Base-by-base conservation (phyloP, 2,329 filamentous ascomycete genomes). In the Pestalotiopsis sp. region DNA sequence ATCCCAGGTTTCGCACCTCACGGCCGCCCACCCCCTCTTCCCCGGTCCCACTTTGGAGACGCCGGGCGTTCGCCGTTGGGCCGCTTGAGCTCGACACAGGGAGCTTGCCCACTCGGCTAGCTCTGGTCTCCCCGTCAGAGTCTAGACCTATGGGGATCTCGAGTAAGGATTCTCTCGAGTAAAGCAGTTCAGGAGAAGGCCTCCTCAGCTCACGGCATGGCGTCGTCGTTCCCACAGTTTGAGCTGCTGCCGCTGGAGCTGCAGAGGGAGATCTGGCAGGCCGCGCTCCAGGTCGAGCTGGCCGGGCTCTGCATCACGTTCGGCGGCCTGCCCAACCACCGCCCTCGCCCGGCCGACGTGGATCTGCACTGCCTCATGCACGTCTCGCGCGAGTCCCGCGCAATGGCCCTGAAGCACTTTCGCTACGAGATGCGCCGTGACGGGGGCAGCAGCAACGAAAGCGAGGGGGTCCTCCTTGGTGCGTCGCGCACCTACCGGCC, bases 331-430 rank as follows among this genome's bases (percentile, higher is more conserved):
- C 26, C 58, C 26, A 61, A 61, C 58, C 30, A 35, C 26, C 35
- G n/a, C 24, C 58, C 58, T 3, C 58, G 24, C 26, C 35, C 35
- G 58, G 58, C 58, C n/a, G 58, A 61, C 30, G 58, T 61, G 24
- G 58, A 61, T 20, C 58, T 61, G 17, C 58, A 61, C 58, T 20
- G n/a, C 26, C 26, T 61, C 14, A 61, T 61, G 58, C 58, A 61
- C 30, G 58, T 61, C 13, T 61, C 24, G n/a, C 58, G 35, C 20
- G 58, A 61, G 26, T 38, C 26, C 30, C 58, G 58, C 13, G 24
- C 26, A 30, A 61, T 61, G 58, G 58, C 58, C 14, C 13, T 20
- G 10, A 20, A 26, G 26, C 58, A 61, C 30, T 61, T 61, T 20
- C 24, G 30, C 5, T 61, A 61, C 20, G 17, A 26, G 10, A 11